phyloP scores from a whole-genome alignment of 768 basidiomycete species.

The Roridomyces roridus region DNA sequence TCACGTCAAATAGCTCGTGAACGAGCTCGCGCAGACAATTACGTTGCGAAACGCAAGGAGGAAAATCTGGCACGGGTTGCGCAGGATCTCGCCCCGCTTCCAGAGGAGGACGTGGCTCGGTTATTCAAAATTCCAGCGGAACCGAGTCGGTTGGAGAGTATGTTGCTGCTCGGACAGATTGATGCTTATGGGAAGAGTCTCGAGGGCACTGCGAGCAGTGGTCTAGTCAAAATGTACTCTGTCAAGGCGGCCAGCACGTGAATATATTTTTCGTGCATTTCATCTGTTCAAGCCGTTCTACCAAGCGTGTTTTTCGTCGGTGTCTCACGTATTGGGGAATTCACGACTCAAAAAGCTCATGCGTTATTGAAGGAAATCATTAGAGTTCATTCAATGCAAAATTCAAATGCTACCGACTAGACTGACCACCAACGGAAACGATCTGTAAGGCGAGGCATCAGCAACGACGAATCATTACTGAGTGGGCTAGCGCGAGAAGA shows the following conservation, averaged over 20 bases:
- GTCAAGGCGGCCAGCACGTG: constrained; percentile 2
- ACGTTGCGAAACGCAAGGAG: constrained; percentile 85
- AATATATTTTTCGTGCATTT: constrained; percentile 3
- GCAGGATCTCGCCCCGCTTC: constrained; percentile 85
- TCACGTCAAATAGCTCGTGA: constrained; percentile 89
- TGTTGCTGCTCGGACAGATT: constrained; percentile 86
- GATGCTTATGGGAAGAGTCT: constrained; percentile 85
- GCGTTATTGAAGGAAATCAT: too few species aligned
- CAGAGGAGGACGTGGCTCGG: constrained; percentile 84
- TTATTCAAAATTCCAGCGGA: constrained; percentile 90
- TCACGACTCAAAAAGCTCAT: too few species aligned
- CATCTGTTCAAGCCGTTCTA: too few species aligned
- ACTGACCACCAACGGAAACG: too few species aligned
- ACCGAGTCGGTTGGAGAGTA: constrained; percentile 86
- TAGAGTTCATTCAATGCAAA: too few species aligned
- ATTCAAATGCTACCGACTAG: too few species aligned
- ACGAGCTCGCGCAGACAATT: constrained; percentile 76
- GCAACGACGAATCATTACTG: too few species aligned
- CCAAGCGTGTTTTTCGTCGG: too few species aligned
- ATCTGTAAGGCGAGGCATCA: too few species aligned
- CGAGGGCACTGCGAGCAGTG: constrained; percentile 63
- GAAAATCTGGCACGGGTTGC: constrained; percentile 81
- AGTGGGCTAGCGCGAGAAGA: too few species aligned
- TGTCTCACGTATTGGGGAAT: too few species aligned
- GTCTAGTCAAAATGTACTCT: constrained; percentile 84